Evolutionary conservation across 2,329 filamentous ascomycete species (phyloP).

Genomic region (Trichoderma atrobrunneum): DNA sequence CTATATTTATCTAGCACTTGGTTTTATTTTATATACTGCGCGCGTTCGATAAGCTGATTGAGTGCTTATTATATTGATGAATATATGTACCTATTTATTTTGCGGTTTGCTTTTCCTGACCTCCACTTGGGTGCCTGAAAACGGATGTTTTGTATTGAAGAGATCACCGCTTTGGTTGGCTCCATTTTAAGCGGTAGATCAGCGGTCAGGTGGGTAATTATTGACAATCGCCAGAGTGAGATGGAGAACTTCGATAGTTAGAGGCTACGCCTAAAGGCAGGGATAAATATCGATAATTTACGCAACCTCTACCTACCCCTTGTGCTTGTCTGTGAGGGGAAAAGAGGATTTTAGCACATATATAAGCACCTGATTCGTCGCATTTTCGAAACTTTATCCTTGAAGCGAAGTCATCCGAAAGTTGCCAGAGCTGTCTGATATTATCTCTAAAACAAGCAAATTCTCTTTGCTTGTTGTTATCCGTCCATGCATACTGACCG

Average conservation of each 20-base stretch:
- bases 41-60: too few species aligned
- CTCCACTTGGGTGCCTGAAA: not conserved
- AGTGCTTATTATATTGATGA: too few species aligned
- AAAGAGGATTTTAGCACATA: not conserved
- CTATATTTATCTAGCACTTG: too few species aligned
- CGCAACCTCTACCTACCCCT: not conserved
- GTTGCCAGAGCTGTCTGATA: not conserved
- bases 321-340: not conserved
- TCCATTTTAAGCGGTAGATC: not conserved
- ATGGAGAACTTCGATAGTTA: not conserved
- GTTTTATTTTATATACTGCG: too few species aligned
- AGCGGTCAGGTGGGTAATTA: not conserved
- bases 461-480: too few species aligned
- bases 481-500: not conserved
- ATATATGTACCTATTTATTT: too few species aligned
- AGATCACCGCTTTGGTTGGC: not conserved
- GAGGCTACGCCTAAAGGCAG: not conserved
- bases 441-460: not conserved
- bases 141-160: not conserved
- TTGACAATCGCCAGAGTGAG: not conserved
- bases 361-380: not conserved
- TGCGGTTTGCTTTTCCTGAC: too few species aligned
- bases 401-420: not conserved
- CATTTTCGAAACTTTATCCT: not conserved
- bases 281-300: not conserved